A percentile compares a stretch with the other conserved stretches of the same genome.
Conservation (phyloP, 805 yeast species). For the Zygoascus tannicola region DNA sequence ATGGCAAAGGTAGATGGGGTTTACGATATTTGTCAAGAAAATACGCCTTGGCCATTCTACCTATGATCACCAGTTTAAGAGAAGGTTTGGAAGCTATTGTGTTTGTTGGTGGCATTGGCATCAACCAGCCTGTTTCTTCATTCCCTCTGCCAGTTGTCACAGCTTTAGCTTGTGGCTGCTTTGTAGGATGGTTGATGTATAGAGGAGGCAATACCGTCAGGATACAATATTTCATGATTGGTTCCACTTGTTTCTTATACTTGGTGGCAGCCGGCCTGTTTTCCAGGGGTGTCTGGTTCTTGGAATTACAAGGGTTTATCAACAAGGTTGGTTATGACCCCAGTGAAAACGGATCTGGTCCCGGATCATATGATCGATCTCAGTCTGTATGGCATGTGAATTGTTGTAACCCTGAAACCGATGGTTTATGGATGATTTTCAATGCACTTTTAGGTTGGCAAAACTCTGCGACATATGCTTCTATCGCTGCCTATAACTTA, state of each 20-base stretch:
- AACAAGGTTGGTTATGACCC: conserved; percentile 75
- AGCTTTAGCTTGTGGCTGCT: conserved; percentile 51
- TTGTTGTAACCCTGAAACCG: conserved; percentile 88
- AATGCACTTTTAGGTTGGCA: conserved; percentile 93
- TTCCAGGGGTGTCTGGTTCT: conserved; percentile 84
- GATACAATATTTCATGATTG: conserved; percentile 61
- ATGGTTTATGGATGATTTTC: conserved; percentile 85
- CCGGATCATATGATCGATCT: conserved; percentile 79
- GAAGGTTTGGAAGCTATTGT: conserved; percentile 91
- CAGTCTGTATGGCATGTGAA: conserved; percentile 88
- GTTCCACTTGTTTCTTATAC: conserved; percentile 72
- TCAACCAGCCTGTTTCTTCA: conserved; percentile 56
- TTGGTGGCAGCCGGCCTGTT: conserved; percentile 80
- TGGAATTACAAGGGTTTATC: conserved; percentile 71
- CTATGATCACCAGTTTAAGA: conserved; percentile 76
- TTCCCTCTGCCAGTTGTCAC: conserved; percentile 53
- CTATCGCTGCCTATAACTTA: conserved; percentile 59
- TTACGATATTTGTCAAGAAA: conserved; percentile 28
- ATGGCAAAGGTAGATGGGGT: conserved; percentile 15
- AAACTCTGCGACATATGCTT: conserved; percentile 84
- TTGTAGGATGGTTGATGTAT: conserved; percentile 60
- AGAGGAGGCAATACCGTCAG: conserved; percentile 72
- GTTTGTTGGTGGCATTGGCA: conserved; percentile 81
- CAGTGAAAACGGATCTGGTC: conserved; percentile 84
- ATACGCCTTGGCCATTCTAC: conserved; percentile 66